Percentiles rank a stretch among this genome's conserved stretches.
Evolutionary conservation across 202 grass and related monocot species (phyloP).

Genomic region (Dendrocalamus latiflorus): DNA sequence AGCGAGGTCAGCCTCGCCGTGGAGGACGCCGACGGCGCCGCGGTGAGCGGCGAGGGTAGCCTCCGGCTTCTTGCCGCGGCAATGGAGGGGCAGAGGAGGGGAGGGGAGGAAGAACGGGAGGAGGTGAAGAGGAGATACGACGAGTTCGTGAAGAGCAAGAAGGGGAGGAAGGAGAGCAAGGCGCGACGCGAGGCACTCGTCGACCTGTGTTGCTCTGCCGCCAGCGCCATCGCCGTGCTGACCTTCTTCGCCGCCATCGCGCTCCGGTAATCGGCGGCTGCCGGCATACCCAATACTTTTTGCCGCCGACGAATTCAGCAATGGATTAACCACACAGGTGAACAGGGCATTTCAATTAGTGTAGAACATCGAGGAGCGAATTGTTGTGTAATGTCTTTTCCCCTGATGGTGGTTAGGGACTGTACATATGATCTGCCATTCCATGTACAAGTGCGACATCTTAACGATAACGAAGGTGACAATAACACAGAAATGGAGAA

Average conservation of each 20-base stretch:
- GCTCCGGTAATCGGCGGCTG: slow-evolving; percentile 27
- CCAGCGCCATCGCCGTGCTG: slow-evolving; percentile 50
- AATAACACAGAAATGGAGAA: not conserved
- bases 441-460: not conserved
- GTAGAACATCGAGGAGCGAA: not conserved
- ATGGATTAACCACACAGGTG: not conserved
- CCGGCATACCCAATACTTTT: not conserved
- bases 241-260: slow-evolving; percentile 34
- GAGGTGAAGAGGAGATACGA: slow-evolving; percentile 42
- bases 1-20: slow-evolving; percentile 52
- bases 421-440: not conserved
- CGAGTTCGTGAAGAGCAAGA: slow-evolving; percentile 39
- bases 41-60: slow-evolving; percentile 45
- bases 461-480: too few species aligned
- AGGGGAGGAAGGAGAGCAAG: slow-evolving; percentile 57
- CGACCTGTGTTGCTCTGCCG: slow-evolving; percentile 61
- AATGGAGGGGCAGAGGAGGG: slow-evolving; percentile 35
- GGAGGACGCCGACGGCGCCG: slow-evolving; percentile 65
- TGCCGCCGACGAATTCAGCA: not conserved
- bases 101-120: not conserved
- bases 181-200: slow-evolving; percentile 51
- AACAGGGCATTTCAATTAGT: not conserved
- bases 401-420: not conserved
- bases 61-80: slow-evolving; percentile 50
- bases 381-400: not conserved